Conservation (phyloP, 1,284 basidiomycete species). For the Kalmanozyma brasiliensis region DNA sequence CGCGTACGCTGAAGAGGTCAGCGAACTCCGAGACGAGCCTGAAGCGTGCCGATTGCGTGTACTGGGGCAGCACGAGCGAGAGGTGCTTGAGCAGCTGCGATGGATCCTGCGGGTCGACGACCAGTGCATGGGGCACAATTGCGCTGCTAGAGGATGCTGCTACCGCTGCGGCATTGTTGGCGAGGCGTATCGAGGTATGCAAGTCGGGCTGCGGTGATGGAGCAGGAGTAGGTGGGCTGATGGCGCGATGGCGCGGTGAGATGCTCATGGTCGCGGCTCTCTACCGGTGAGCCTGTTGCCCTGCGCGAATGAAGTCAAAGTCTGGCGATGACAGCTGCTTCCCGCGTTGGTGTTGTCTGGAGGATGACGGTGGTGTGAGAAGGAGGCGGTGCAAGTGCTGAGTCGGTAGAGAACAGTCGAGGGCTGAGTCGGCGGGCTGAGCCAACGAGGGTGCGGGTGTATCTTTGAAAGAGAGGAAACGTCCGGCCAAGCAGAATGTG, state of each 20-base stretch:
- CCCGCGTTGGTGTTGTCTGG: too few relatives aligned
- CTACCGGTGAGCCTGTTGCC: too few relatives aligned
- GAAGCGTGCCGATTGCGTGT: slow-evolving; percentile 45
- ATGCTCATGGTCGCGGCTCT: slow-evolving; percentile 54
- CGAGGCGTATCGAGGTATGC: slow-evolving; percentile 44
- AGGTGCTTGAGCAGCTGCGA: slow-evolving; percentile 49
- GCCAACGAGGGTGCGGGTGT: background rate
- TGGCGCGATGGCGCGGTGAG: slow-evolving; percentile 53
- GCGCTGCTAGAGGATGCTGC: slow-evolving; percentile 12
- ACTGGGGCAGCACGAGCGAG: slow-evolving; percentile 42
- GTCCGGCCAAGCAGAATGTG: too few relatives aligned
- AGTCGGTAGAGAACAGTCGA: too few relatives aligned
- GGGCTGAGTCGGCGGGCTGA: too few relatives aligned
- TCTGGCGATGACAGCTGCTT: too few relatives aligned
- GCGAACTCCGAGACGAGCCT: slow-evolving; percentile 57
- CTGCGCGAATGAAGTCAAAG: too few relatives aligned
- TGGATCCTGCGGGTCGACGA: slow-evolving; percentile 41
- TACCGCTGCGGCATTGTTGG: slow-evolving; percentile 44
- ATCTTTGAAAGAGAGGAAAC: too few relatives aligned
- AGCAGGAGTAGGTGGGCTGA: slow-evolving; percentile 61
- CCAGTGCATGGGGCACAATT: slow-evolving; percentile 13
- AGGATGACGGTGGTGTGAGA: too few relatives aligned
- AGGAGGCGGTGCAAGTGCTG: too few relatives aligned
- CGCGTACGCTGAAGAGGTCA: slow-evolving; percentile 72
- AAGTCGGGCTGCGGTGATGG: slow-evolving; percentile 60